Evolutionary conservation across 306 rosid species (phyloP), one percentile per base, ranked within the genome.

Genomic region (Begonia fuchsioides): DNA sequence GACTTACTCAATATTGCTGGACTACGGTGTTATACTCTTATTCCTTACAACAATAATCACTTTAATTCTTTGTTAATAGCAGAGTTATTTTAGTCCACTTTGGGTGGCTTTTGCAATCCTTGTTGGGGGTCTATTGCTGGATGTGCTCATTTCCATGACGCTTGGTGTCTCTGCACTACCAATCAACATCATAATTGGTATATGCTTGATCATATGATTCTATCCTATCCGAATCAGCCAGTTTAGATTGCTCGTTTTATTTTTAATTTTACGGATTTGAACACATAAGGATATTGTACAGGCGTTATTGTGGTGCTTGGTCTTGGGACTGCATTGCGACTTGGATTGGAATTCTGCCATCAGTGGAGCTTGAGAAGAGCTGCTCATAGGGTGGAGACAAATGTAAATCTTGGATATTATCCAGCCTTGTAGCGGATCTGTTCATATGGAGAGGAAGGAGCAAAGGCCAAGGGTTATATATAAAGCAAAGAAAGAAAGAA

Each of bases 291-390:
- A 26, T 26, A 26, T 26, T 26, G 7, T 26, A 61, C 50, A 51
- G 80, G 80, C 55, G 67, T 70, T 44, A 66, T 74, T 15, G 72
- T 66, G 61, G 76, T 74, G 60, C 76, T 74, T 40, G 80, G 80
- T 39, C 71, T 74, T 43, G 76, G 76, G 57, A 74, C 80, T 46
- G 71, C 59, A 10, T 66, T 74, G 13, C 66, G 76, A 48, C 70
- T 70, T 51, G 73, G 68, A 32, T 50, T 70, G 62, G 76, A 67
- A 18, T 70, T 74, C 53, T 62, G 52, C 43, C 76, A 70, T n/a
- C 73, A 70, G 52, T 74, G 76, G 76, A 66, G 69, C 47, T 48
- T 65, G 50, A 39, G 76, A 16, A 70, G 76, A 62, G 59, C 46
- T 32, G 66, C 44, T 54, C 73, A 51, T 38, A 72, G 78, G 40